These are phyloP conservation scores for Clathrus columnatus DNA, from an alignment of 768 basidiomycete species.

Conservation along the genomic window DNA sequence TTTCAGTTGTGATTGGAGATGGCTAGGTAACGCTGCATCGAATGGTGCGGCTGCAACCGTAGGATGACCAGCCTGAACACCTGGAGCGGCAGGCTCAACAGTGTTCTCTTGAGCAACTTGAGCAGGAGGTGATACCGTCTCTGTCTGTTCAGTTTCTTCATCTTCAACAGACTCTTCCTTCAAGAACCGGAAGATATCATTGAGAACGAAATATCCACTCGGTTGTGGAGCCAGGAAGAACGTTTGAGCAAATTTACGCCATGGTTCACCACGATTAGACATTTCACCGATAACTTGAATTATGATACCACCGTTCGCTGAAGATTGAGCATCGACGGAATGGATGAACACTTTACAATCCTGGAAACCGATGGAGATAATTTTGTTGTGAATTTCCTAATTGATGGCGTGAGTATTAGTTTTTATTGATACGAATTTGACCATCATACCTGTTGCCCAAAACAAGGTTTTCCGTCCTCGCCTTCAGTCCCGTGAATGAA, in stretches of 20 bases:
- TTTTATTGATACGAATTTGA: conserved; percentile 16
- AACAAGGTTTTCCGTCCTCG: conserved; percentile 83
- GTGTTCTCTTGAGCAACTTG: conserved; percentile 17
- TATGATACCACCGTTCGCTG: conserved; percentile 91
- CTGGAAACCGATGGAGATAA: conserved; percentile 86
- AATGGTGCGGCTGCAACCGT: conserved; percentile 12
- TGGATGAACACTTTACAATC: conserved; percentile 99
- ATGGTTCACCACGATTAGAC: conserved; percentile 84
- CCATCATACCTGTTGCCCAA: conserved; percentile 88
- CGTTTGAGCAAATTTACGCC: conserved; percentile 98
- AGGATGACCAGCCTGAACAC: conserved; percentile 21
- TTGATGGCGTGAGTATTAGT: not conserved
- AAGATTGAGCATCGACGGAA: conserved; percentile 95
- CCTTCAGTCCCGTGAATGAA: conserved; percentile 97
- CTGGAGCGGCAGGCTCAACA: conserved; percentile 16
- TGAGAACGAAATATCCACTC: conserved; percentile 98
- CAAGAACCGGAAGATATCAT: conserved; percentile 99
- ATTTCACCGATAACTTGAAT: conserved; percentile 99
- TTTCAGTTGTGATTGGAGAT: conserved; percentile 3
- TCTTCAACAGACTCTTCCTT: conserved; percentile 88
- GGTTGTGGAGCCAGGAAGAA: conserved; percentile 99
- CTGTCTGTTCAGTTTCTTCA: conserved; percentile 43
- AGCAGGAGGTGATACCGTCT: conserved; percentile 28
- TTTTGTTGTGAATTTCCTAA: conserved; percentile 96
- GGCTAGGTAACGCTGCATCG: conserved; percentile 2